Conservation (phyloP, 2,329 filamentous ascomycete species). For the Fusarium drepaniforme region DNA sequence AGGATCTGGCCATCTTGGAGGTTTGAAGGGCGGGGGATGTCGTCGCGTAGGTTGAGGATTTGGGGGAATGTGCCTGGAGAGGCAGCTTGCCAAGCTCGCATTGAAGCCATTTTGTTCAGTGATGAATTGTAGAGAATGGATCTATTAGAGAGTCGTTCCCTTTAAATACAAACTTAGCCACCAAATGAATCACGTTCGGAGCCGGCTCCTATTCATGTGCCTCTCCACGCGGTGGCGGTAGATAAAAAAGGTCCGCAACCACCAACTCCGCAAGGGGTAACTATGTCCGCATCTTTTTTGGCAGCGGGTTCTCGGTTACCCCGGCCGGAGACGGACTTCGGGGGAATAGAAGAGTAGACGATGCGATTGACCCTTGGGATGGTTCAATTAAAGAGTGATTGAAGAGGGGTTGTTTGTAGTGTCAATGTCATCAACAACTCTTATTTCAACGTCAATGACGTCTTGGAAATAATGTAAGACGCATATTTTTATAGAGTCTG, state of each 20-base stretch:
- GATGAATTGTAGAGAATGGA: neutral
- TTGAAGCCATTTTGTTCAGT: slow-evolving; percentile 38
- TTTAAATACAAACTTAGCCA: neutral
- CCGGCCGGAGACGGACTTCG: slow-evolving; percentile 10
- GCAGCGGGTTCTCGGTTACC: neutral
- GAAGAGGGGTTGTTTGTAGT: too few species aligned
- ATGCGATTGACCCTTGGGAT: too few species aligned
- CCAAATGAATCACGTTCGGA: slow-evolving; percentile 12
- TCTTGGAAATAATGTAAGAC: neutral
- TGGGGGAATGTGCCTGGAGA: slow-evolving; percentile 42
- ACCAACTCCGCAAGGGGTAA: neutral
- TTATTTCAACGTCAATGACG: slow-evolving; percentile 23
- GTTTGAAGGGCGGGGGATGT: slow-evolving; percentile 33
- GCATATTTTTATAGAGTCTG: too few species aligned
- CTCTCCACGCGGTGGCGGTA: neutral
- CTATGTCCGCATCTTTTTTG: neutral
- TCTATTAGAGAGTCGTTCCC: neutral
- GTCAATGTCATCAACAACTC: neutral
- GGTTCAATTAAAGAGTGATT: too few species aligned
- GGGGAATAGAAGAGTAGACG: neutral
- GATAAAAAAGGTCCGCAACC: neutral
- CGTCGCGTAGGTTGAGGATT: slow-evolving; percentile 37
- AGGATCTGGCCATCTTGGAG: slow-evolving; percentile 52
- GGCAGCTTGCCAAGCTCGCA: slow-evolving; percentile 47
- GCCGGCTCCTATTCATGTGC: neutral